Percentiles rank a stretch among this genome's conserved stretches.
Conservation (phyloP, 164 flowering plant genomes). For the Nymphaea thermarum region DNA sequence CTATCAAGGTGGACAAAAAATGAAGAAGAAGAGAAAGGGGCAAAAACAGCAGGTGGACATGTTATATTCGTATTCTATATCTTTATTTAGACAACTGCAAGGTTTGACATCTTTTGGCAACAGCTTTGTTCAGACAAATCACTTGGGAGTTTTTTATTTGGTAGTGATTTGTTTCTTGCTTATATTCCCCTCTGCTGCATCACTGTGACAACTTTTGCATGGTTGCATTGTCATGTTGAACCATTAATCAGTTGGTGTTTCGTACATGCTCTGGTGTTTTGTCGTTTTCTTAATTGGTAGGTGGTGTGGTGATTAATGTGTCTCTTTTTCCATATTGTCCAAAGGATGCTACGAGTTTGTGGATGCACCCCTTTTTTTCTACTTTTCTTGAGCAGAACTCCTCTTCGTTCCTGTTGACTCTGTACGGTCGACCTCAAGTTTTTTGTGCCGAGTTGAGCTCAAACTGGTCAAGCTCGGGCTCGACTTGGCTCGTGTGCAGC, state of each 20-base stretch:
- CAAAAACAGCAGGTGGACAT: constrained; percentile 16
- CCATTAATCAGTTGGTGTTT: neutral
- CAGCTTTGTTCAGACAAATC: neutral
- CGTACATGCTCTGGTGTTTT: neutral
- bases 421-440: too few species aligned
- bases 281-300: neutral
- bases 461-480: too few species aligned
- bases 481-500: too few species aligned
- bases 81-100: constrained; percentile 7
- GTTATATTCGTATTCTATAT: constrained; percentile 13
- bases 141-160: neutral
- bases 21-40: constrained; percentile 59
- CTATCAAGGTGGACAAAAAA: constrained; percentile 87
- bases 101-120: constrained; percentile 6
- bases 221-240: neutral
- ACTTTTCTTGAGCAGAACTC: too few species aligned
- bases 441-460: too few species aligned
- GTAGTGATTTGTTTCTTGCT: neutral
- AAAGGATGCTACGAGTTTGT: neutral
- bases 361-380: neutral
- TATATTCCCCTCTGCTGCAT: neutral
- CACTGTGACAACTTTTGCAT: neutral
- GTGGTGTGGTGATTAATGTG: too few species aligned
- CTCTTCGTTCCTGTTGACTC: too few species aligned
- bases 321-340: neutral